Evolutionary conservation across 768 basidiomycete species (phyloP).

Genomic region (Pleurotus tuoliensis): DNA sequence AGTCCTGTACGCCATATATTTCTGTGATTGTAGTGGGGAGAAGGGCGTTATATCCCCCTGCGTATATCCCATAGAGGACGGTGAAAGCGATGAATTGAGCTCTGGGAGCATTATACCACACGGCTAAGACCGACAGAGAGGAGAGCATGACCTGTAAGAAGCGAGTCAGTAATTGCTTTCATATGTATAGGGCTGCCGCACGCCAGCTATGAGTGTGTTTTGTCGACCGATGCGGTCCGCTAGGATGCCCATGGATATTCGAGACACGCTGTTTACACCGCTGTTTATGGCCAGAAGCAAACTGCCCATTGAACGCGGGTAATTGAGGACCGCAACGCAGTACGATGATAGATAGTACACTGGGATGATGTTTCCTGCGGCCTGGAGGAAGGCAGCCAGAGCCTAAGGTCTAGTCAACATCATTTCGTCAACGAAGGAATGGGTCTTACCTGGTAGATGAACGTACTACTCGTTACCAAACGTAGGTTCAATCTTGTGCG

Average conservation of each 20-base stretch:
- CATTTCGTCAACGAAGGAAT: neutral
- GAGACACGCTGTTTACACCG: slow-evolving; percentile 38
- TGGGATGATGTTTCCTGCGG: slow-evolving; percentile 41
- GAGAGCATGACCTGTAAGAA: slow-evolving; percentile 33
- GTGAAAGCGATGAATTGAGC: slow-evolving; percentile 35
- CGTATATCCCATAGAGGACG: slow-evolving; percentile 37
- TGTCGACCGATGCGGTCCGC: slow-evolving; percentile 40
- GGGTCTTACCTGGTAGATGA: slow-evolving; percentile 31
- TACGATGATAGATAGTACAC: slow-evolving; percentile 41
- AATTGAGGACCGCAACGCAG: slow-evolving; percentile 33
- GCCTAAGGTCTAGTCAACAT: slow-evolving; percentile 18
- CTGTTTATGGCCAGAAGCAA: slow-evolving; percentile 37
- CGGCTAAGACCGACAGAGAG: slow-evolving; percentile 31
- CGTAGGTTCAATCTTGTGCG: slow-evolving; percentile 29
- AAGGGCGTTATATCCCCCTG: slow-evolving; percentile 38
- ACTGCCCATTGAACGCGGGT: slow-evolving; percentile 31
- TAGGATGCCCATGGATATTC: slow-evolving; percentile 35
- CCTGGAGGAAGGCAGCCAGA: slow-evolving; percentile 37
- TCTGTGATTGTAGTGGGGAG: slow-evolving; percentile 35
- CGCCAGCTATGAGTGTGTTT: slow-evolving; percentile 37
- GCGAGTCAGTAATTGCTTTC: neutral
- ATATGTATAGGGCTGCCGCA: slow-evolving; percentile 9
- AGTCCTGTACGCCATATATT: slow-evolving; percentile 33
- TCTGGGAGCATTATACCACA: slow-evolving; percentile 38
- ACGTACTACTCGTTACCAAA: slow-evolving; percentile 35